Evolutionary conservation across 169 alveolate genomes (phyloP).

Genomic region (Eimeria brunetti): DNA sequence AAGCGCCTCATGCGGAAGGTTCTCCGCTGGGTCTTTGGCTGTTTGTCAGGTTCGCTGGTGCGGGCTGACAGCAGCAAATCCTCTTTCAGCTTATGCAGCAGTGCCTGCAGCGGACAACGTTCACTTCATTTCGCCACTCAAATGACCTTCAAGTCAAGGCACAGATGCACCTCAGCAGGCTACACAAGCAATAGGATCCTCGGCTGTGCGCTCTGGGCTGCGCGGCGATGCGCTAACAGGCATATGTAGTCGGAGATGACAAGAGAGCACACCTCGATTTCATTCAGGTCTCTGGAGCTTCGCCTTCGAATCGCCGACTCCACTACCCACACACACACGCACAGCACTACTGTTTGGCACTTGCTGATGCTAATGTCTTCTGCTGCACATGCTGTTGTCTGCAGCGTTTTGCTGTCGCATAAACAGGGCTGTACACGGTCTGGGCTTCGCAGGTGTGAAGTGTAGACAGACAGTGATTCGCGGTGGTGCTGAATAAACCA

Average conservation of each 20-base stretch:
- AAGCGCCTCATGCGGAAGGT: not conserved
- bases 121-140: not conserved
- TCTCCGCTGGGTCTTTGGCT: not conserved
- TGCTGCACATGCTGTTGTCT: not conserved
- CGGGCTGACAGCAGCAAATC: not conserved
- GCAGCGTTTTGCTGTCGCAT: too few species aligned
- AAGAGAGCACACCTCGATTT: constrained; percentile 1
- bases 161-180: not conserved
- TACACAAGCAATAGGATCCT: not conserved
- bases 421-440: not conserved
- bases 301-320: constrained; percentile 9
- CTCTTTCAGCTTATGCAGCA: constrained; percentile 55
- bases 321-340: not conserved
- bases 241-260: not conserved
- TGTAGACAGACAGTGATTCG: not conserved
- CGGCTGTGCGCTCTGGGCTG: not conserved
- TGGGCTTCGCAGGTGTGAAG: not conserved
- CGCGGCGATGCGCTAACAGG: not conserved
- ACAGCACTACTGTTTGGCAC: not conserved
- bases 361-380: not conserved
- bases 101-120: not conserved
- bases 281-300: not conserved
- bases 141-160: not conserved
- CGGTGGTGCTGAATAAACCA: not conserved
- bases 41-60: not conserved